Percentiles rank a stretch among this genome's conserved stretches.
Conservation (phyloP, 2,329 filamentous ascomycete species). For the Aspergillus tamarii region DNA sequence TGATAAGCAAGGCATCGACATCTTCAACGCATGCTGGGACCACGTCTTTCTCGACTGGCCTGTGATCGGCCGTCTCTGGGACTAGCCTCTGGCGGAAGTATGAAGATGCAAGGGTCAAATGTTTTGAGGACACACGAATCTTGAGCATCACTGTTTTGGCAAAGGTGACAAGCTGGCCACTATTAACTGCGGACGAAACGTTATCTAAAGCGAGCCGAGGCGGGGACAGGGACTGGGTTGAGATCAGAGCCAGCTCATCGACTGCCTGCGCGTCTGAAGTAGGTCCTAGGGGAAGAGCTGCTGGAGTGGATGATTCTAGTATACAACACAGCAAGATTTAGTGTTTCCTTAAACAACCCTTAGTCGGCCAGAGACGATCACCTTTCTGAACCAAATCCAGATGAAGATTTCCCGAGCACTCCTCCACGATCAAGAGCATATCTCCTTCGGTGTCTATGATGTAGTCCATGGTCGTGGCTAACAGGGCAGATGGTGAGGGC, state of each 20-base stretch:
- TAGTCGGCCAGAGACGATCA: background rate
- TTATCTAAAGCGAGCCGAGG: no score
- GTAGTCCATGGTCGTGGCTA: background rate
- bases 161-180: background rate
- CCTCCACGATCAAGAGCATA: constrained; percentile 3
- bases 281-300: background rate
- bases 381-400: background rate
- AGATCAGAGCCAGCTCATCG: background rate
- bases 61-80: background rate
- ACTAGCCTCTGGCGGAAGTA: constrained; percentile 8
- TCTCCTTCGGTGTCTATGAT: constrained; percentile 14
- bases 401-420: background rate
- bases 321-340: background rate
- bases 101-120: constrained; percentile 6
- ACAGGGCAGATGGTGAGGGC: background rate
- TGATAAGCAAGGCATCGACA: constrained; percentile 42
- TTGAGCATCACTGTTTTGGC: background rate
- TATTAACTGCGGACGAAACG: background rate
- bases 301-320: background rate
- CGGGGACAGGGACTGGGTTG: background rate
- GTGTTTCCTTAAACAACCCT: background rate
- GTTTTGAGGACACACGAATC: constrained; percentile 14
- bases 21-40: constrained; percentile 22
- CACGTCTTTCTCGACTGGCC: background rate
- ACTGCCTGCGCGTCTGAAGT: background rate